Evolutionary conservation across 345 rosid genomes (phyloP).

Genomic region (Mercurialis annua): DNA sequence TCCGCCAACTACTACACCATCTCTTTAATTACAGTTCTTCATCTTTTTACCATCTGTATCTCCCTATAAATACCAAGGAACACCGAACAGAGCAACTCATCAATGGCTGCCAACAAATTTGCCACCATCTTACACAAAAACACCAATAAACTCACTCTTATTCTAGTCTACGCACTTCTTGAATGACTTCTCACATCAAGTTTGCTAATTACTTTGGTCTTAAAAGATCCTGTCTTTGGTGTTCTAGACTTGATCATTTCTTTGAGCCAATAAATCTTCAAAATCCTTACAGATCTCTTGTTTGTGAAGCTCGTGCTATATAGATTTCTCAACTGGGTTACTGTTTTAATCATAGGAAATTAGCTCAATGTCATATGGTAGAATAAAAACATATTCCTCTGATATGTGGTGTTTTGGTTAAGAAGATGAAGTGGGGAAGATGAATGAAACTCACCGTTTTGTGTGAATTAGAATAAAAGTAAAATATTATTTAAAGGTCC

Average conservation of each 20-base stretch:
- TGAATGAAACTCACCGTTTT: too few relatives aligned
- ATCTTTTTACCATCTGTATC: too few relatives aligned
- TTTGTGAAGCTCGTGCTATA: conserved; percentile 68
- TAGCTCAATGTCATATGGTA: conserved; percentile 46
- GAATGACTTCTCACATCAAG: conserved; percentile 82
- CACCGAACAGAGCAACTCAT: conserved; percentile 31
- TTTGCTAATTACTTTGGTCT: conserved; percentile 91
- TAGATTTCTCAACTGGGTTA: conserved; percentile 55
- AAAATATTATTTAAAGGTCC: too few relatives aligned
- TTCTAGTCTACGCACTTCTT: conserved; percentile 76
- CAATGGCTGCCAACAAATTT: conserved; percentile 86
- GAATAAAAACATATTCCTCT: too few relatives aligned
- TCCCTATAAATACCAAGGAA: conserved; percentile 30
- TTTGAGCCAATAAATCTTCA: conserved; percentile 45
- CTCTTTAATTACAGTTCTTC: too few relatives aligned
- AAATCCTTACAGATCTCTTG: conserved; percentile 55
- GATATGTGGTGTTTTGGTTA: too few relatives aligned
- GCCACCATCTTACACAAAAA: conserved; percentile 72
- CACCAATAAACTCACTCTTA: conserved; percentile 67
- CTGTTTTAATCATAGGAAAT: conserved; percentile 45
- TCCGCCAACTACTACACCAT: too few relatives aligned
- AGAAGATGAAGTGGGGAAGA: too few relatives aligned
- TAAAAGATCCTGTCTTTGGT: conserved; percentile 75
- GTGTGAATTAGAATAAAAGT: too few relatives aligned
- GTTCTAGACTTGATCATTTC: conserved; percentile 77